A percentile compares a stretch with the other conserved stretches of the same genome.
phyloP scores from a whole-genome alignment of 2,329 filamentous ascomycete genomes.

The Ilyonectria robusta region DNA sequence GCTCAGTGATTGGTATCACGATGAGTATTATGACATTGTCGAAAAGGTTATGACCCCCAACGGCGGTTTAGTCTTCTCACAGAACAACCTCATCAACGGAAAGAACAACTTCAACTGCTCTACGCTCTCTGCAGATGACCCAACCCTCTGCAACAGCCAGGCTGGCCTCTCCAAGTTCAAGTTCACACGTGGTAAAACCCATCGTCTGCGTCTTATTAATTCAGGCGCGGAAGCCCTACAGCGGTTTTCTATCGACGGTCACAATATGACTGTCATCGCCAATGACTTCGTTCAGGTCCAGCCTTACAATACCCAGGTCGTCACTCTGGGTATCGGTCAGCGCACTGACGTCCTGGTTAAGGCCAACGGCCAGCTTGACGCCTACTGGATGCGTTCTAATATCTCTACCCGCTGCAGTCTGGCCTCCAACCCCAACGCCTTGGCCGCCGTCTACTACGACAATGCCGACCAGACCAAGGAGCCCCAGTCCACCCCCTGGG shows the following conservation, averaged over 20 bases:
- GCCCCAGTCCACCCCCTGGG: constrained; percentile 66
- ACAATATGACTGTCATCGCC: constrained; percentile 74
- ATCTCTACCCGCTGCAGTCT: constrained; percentile 63
- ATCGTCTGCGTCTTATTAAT: constrained; percentile 74
- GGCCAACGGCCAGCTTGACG: constrained; percentile 59
- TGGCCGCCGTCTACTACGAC: constrained; percentile 77
- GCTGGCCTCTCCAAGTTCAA: constrained; percentile 67
- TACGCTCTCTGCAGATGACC: constrained; percentile 53
- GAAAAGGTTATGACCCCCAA: constrained; percentile 60
- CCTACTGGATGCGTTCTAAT: constrained; percentile 74
- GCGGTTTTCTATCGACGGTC: constrained; percentile 71
- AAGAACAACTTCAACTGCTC: constrained; percentile 71
- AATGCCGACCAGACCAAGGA: constrained; percentile 63
- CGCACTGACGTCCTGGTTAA: constrained; percentile 63
- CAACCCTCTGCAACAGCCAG: constrained; percentile 60
- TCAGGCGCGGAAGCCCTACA: constrained; percentile 64
- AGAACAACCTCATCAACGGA: constrained; percentile 75
- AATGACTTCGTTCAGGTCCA: constrained; percentile 74
- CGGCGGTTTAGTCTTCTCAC: constrained; percentile 56
- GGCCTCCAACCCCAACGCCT: constrained; percentile 64
- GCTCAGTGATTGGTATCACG: constrained; percentile 74
- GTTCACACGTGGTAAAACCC: constrained; percentile 66
- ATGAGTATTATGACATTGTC: constrained; percentile 63
- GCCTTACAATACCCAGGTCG: constrained; percentile 73
- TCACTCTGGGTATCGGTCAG: constrained; percentile 73